Percentiles rank a stretch among this genome's conserved stretches.
Conservation (phyloP, 352 stramenopile species). For the Aphanomyces cochlioides region DNA sequence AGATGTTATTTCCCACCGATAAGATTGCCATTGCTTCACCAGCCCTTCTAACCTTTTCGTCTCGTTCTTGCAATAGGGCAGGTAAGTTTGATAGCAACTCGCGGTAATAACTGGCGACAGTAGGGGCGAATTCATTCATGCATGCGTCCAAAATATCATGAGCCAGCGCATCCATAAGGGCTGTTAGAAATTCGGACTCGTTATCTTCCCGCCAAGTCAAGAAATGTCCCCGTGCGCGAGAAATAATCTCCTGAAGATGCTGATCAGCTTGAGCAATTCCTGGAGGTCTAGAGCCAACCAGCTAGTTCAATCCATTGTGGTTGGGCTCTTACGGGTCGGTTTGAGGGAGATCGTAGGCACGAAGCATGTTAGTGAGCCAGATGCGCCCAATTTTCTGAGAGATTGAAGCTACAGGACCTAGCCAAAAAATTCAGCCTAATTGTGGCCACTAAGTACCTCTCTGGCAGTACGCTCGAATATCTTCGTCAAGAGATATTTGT, state of each 20-base stretch:
- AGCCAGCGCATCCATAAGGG: conserved; percentile 15
- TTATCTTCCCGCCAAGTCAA: neutral
- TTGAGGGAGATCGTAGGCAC: conserved; percentile 21
- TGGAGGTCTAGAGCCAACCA: no score
- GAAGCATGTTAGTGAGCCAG: conserved; percentile 27
- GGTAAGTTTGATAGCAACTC: conserved; percentile 23
- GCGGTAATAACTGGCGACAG: conserved; percentile 23
- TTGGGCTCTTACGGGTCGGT: neutral
- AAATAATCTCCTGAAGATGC: conserved; percentile 14
- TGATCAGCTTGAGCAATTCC: neutral
- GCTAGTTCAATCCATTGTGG: neutral
- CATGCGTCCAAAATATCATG: conserved; percentile 16
- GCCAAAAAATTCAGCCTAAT: neutral
- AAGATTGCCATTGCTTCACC: neutral
- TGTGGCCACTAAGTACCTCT: conserved; percentile 2
- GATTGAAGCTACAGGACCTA: conserved; percentile 17
- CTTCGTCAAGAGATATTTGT: conserved; percentile 3
- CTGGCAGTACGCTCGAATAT: conserved; percentile 26
- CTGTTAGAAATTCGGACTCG: neutral
- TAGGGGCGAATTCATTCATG: conserved; percentile 11
- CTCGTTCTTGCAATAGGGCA: conserved; percentile 15
- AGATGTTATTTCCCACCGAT: neutral
- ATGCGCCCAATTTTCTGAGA: neutral
- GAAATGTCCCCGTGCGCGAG: conserved; percentile 13
- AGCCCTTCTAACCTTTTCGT: conserved; percentile 3